Evolutionary conservation across 768 basidiomycete genomes (phyloP), one percentile per base, ranked within the genome.

Genomic region (Austroboletus festivus): DNA sequence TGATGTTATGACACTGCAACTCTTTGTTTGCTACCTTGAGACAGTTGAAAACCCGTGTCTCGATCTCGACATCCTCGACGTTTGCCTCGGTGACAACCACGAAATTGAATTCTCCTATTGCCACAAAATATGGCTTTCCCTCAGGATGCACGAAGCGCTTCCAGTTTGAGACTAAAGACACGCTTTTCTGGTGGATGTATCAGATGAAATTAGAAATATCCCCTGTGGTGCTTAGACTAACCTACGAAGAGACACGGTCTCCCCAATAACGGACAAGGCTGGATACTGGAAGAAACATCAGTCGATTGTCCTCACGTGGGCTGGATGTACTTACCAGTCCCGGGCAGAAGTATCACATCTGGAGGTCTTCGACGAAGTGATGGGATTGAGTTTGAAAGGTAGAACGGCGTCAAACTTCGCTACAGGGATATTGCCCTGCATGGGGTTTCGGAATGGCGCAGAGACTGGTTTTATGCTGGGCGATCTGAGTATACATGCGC

Each of bases 1-100:
- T 53, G 20, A 79, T 68, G 4, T 66, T 47, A 24, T 61, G 63
- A 11, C 57, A 54, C 3, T 48, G 46, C 2, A 77, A 47, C 28
- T 57, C 50, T 5, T 66, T 56, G 42, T 72, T 63, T 2, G 79
- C 68, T 4, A 40, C 46, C 15, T 63, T 50, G 0, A 71, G 48
- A 68, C 76, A 82, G 22, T 54, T 56, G 3, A 62, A 48, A 8
- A 82, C 63, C 22, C 64, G 71, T 13, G 56, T 56, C 47, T 70
- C 63, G 0, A 62, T 64, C 21, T 69, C 69, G 4, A 59, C 31
- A 4, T 67, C 58, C 48, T 77, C 74, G 7, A 84, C 31, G 52
- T 82, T 69, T 1, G 74, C 77, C 26, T 83, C 81, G 0, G 84
- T 85, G n/a, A 85, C 75, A 9, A 81, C 62, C 1, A 58, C 60